Evolutionary conservation across 345 rosid genomes (phyloP).

Genomic region (Eucalyptus cloeziana): DNA sequence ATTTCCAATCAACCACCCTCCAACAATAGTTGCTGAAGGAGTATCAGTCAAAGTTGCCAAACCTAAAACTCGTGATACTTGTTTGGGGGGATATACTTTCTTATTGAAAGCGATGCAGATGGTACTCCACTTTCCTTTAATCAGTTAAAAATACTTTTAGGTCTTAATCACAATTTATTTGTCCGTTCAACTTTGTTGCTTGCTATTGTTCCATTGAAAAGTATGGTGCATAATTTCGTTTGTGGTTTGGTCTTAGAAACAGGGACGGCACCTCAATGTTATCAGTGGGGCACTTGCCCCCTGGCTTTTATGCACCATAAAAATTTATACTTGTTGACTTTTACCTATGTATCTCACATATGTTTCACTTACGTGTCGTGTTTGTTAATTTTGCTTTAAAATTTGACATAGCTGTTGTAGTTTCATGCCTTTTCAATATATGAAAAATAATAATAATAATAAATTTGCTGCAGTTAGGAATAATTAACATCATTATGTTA

Average conservation of each 20-base stretch:
- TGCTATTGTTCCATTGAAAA: background rate
- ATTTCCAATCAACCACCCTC: conserved; percentile 29
- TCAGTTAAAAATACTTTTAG: background rate
- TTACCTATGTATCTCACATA: background rate
- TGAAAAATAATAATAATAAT: background rate
- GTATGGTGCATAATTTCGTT: background rate
- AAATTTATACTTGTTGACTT: background rate
- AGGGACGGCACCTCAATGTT: background rate
- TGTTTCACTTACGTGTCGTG: background rate
- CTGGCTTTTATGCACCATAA: background rate
- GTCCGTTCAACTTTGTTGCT: background rate
- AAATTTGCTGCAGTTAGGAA: background rate
- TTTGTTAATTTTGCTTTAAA: background rate
- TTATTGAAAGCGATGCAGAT: conserved; percentile 39
- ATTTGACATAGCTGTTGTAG: background rate
- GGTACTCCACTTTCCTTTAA: conserved; percentile 21
- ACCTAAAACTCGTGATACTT: conserved; percentile 43
- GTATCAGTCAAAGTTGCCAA: conserved; percentile 47
- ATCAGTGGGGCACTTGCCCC: background rate
- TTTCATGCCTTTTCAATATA: background rate
- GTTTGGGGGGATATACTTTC: conserved; percentile 60
- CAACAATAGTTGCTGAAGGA: conserved; percentile 53
- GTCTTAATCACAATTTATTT: background rate
- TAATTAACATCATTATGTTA: background rate
- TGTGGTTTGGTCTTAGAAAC: background rate